phyloP scores from a whole-genome alignment of 1,284 basidiomycete genomes.

The Mycena sp. region DNA sequence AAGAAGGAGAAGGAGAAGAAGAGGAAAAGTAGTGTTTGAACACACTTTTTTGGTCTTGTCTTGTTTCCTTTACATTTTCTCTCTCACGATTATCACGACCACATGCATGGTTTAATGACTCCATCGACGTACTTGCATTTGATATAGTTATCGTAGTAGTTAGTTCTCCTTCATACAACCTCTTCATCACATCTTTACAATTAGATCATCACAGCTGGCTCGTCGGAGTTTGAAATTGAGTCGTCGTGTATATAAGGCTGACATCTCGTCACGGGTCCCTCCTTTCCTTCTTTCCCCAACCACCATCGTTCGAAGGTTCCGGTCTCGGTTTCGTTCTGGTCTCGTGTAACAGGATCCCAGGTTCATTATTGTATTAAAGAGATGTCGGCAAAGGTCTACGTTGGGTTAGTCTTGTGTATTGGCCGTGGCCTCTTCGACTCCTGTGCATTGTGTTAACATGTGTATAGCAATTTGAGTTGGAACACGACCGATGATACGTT shows the following conservation, averaged over 20 bases:
- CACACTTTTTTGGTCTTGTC: not conserved
- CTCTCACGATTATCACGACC: slow-evolving; percentile 32
- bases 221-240: slow-evolving; percentile 59
- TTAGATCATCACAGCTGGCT: not conserved
- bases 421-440: slow-evolving; percentile 53
- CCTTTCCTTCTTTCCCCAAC: slow-evolving; percentile 49
- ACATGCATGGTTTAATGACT: slow-evolving; percentile 27
- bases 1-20: slow-evolving; percentile 59
- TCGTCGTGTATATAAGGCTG: slow-evolving; percentile 58
- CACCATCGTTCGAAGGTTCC: slow-evolving; percentile 59
- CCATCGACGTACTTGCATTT: slow-evolving; percentile 16
- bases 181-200: not conserved
- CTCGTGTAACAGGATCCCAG: slow-evolving; percentile 48
- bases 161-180: not conserved
- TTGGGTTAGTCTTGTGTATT: slow-evolving; percentile 78
- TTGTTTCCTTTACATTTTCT: not conserved
- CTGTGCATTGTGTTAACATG: slow-evolving; percentile 41
- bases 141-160: slow-evolving; percentile 13
- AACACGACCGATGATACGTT: slow-evolving; percentile 93
- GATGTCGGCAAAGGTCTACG: slow-evolving; percentile 85
- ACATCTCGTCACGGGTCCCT: slow-evolving; percentile 40
- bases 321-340: slow-evolving; percentile 57
- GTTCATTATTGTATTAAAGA: slow-evolving; percentile 54
- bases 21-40: slow-evolving; percentile 51
- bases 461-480: slow-evolving; percentile 86